A percentile compares a stretch with the other conserved stretches of the same genome.
These are phyloP conservation scores for Alopecurus myosuroides DNA, from an alignment of 176 grass and related monocot species.

Conservation along the genomic window DNA sequence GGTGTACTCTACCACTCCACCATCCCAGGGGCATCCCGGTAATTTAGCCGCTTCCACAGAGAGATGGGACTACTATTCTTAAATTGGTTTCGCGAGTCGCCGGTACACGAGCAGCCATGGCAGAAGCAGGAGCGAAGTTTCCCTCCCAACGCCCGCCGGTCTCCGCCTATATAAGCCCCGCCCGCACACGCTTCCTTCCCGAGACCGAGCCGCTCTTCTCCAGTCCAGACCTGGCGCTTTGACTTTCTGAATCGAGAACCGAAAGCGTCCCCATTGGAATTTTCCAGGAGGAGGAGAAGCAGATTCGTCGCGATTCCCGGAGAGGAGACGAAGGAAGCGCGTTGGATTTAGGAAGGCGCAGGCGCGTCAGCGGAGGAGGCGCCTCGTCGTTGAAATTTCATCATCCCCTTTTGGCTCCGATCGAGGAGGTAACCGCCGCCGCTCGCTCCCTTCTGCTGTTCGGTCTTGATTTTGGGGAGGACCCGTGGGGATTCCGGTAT, in stretches of 20 bases:
- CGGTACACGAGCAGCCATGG: slow-evolving; percentile 28
- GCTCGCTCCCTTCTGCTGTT: neutral
- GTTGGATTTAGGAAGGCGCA: neutral
- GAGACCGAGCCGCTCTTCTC: neutral
- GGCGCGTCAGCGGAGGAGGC: neutral
- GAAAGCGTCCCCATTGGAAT: neutral
- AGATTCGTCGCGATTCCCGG: neutral
- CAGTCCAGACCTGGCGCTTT: slow-evolving; percentile 30
- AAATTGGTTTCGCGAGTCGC: neutral
- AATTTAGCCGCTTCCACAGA: neutral
- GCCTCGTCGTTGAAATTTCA: neutral
- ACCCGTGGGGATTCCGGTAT: neutral
- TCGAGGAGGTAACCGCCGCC: slow-evolving; percentile 43
- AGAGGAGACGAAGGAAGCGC: neutral
- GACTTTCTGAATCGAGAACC: slow-evolving; percentile 23
- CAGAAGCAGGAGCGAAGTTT: slow-evolving; percentile 39
- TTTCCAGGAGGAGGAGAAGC: neutral
- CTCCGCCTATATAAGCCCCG: slow-evolving; percentile 1
- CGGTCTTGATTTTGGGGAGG: neutral
- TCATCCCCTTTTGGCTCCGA: neutral
- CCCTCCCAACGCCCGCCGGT: neutral
- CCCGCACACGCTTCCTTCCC: neutral
- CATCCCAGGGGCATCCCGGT: neutral
- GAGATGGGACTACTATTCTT: neutral
- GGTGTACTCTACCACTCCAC: neutral